Base-by-base conservation (phyloP, 768 basidiomycete species). In the Boletus eberwhitei region DNA sequence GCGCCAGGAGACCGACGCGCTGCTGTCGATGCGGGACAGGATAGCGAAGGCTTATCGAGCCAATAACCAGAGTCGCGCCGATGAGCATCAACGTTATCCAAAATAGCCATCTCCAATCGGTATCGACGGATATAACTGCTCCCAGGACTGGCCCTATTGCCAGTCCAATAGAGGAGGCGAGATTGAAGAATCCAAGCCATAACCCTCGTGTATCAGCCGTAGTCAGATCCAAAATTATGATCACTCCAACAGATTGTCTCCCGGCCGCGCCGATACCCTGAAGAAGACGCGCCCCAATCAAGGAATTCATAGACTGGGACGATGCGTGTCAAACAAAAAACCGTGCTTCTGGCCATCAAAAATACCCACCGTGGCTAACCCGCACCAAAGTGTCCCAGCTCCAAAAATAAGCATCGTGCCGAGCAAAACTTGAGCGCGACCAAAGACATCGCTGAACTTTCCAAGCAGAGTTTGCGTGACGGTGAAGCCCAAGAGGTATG, bases 91-190 rank as follows among this genome's bases (percentile, higher is more conserved):
- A 45, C 0, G 73, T 72, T 52, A 76, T 77, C 65, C 75, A 78
- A 64, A 78, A 79, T 43, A 75, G 61, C 78, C 78, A 79, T 57
- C 78, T 64, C 78, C 78, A 79, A 8, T 69, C 44, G 8, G 73
- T 59, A 39, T 77, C 69, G 57, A 76, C 73, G 5, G 77, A 73
- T 47, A 80, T 69, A 36, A 75, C 62, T 21, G 79, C 79, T 8
- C 79, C 79, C 5, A 80, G 56, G 13, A 80, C 69, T 3, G 79
- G 79, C 1, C 79, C 79, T 37, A 77, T 63, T 36, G 79, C 73
- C 8, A 74, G 65, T n/a, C 78, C 77, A n/a, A 74, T 50, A 26
- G 77, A 72, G 22, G 77, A 71, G 1, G 73, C 60, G 34, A 69
- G 64, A 37, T 66, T 72, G 58, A 71, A 71, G 59, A 70, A 72